Conservation (phyloP, 2,329 filamentous ascomycete species). For the Monosporascus sp. region DNA sequence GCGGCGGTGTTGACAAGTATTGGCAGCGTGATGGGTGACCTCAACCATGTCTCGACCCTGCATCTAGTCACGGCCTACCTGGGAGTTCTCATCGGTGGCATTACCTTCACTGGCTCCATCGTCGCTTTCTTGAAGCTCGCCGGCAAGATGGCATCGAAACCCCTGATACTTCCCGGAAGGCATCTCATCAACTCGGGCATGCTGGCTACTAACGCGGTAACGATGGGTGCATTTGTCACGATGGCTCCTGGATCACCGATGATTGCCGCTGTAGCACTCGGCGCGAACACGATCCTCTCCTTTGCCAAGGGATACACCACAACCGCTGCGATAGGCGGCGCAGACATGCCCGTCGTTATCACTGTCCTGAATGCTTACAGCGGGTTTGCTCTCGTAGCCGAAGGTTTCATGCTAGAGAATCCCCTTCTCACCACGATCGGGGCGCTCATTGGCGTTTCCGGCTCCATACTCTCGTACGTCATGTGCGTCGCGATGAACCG, state of each 20-base stretch:
- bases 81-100: constrained; percentile 78
- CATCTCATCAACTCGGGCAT: constrained; percentile 72
- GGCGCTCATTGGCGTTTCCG: constrained; percentile 80
- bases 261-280: constrained; percentile 72
- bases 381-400: constrained; percentile 82
- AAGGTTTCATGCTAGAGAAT: constrained; percentile 89
- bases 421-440: constrained; percentile 79
- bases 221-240: constrained; percentile 77
- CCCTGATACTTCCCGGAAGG: constrained; percentile 65
- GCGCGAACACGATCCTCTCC: constrained; percentile 69
- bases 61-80: constrained; percentile 84
- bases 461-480: constrained; percentile 83
- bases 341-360: constrained; percentile 89
- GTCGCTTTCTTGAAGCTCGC: constrained; percentile 86
- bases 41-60: constrained; percentile 65
- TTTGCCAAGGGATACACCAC: constrained; percentile 86
- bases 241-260: constrained; percentile 74
- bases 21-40: constrained; percentile 73
- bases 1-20: constrained; percentile 85
- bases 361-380: constrained; percentile 88
- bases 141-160: constrained; percentile 74
- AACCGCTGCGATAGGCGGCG: constrained; percentile 83
- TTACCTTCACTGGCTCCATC: constrained; percentile 87
- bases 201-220: constrained; percentile 70
- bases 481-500: constrained; percentile 90